Percentiles rank a stretch among this genome's conserved stretches.
Conservation (phyloP, 441 rosid species). For the Jatropha multifida region DNA sequence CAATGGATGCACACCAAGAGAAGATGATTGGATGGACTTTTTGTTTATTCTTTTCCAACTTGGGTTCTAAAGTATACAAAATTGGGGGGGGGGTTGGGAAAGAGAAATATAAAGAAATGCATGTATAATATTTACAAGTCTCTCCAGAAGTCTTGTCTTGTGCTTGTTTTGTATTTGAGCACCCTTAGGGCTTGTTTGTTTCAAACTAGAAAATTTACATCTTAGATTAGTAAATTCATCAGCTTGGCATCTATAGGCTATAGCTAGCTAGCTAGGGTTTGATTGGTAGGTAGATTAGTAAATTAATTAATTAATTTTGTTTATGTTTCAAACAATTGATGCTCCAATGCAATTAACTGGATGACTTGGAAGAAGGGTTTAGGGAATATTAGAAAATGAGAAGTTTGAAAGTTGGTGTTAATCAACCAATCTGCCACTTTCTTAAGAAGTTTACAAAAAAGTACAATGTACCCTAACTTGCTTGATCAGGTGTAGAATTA, state of each 20-base stretch:
- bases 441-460: constrained; percentile 9
- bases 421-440: constrained; percentile 29
- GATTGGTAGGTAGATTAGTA: background rate
- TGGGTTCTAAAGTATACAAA: constrained; percentile 19
- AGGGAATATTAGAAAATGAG: background rate
- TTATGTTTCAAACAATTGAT: background rate
- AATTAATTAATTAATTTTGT: background rate
- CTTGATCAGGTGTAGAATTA: background rate
- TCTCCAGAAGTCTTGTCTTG: background rate
- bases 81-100: too few relatives aligned
- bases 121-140: background rate
- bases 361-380: constrained; percentile 34
- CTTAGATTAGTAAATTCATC: background rate
- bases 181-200: too few relatives aligned
- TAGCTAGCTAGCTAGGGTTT: background rate
- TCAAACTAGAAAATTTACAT: too few relatives aligned
- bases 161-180: too few relatives aligned
- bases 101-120: too few relatives aligned
- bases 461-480: background rate
- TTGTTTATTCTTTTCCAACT: constrained; percentile 42
- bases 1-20: constrained; percentile 55
- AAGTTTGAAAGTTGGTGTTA: constrained; percentile 26
- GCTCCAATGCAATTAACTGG: constrained; percentile 23
- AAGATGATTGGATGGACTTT: constrained; percentile 67
- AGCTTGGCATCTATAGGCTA: background rate